These are phyloP conservation scores for Rhizopogon vulgaris DNA, from an alignment of 768 basidiomycete genomes.

Conservation along the genomic window DNA sequence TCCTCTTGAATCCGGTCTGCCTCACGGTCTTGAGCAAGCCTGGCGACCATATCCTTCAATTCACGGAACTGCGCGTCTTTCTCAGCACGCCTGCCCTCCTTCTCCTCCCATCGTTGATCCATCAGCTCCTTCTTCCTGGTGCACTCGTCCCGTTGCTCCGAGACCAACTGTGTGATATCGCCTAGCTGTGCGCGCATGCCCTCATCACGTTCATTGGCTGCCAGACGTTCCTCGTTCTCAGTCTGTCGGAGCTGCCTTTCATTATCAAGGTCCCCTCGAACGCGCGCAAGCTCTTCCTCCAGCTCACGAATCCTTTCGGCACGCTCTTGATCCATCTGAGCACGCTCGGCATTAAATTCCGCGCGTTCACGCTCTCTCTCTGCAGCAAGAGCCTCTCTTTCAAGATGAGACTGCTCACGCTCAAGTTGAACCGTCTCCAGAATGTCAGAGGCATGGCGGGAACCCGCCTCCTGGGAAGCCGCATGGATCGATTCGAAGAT, in stretches of 20 bases:
- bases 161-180: slow-evolving; percentile 69
- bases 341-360: slow-evolving; percentile 44
- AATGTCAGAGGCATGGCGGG: slow-evolving; percentile 52
- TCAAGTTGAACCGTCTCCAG: slow-evolving; percentile 52
- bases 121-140: slow-evolving; percentile 52
- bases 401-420: slow-evolving; percentile 50
- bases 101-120: slow-evolving; percentile 62
- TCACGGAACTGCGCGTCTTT: slow-evolving; percentile 55
- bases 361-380: slow-evolving; percentile 50
- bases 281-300: slow-evolving; percentile 54
- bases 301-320: slow-evolving; percentile 51
- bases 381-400: slow-evolving; percentile 45
- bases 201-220: slow-evolving; percentile 55
- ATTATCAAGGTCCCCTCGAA: slow-evolving; percentile 54
- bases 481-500: slow-evolving; percentile 32
- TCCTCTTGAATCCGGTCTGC: slow-evolving; percentile 45
- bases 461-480: slow-evolving; percentile 48
- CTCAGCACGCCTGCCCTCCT: slow-evolving; percentile 47
- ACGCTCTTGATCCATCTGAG: slow-evolving; percentile 40
- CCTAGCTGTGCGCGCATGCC: slow-evolving; percentile 51
- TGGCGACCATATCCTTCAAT: slow-evolving; percentile 55
- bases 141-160: slow-evolving; percentile 56
- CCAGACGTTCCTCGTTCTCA: slow-evolving; percentile 59
- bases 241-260: slow-evolving; percentile 53
- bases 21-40: slow-evolving; percentile 50